These are phyloP conservation scores for Medicago arabica DNA, from an alignment of 306 rosid species.

Conservation along the genomic window DNA sequence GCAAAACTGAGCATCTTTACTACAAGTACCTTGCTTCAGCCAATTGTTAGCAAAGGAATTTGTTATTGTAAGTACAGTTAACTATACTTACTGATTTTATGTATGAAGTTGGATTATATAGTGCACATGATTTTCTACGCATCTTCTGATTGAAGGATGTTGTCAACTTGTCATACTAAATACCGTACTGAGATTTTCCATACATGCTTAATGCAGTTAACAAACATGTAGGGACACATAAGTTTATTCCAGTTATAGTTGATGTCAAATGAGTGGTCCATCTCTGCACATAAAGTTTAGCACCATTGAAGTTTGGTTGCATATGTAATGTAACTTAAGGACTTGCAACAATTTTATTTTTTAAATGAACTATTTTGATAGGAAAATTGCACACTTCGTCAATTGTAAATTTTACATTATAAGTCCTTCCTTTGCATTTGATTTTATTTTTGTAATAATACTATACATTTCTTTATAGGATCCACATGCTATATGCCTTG, in stretches of 20 bases:
- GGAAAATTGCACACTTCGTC: conserved; percentile 41
- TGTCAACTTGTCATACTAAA: background rate
- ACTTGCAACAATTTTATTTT: conserved; percentile 6
- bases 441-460: conserved; percentile 16
- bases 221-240: conserved; percentile 10
- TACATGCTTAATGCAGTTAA: conserved; percentile 11
- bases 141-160: conserved; percentile 6
- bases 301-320: background rate
- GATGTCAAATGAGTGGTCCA: conserved; percentile 25
- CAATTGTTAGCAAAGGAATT: background rate
- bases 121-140: conserved; percentile 2
- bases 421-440: conserved; percentile 16
- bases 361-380: background rate
- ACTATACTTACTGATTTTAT: background rate
- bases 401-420: conserved; percentile 23
- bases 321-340: background rate
- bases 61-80: conserved; percentile 7
- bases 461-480: background rate
- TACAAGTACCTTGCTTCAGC: conserved; percentile 14
- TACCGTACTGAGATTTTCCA: background rate
- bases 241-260: conserved; percentile 15
- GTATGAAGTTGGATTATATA: background rate
- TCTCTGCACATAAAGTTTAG: background rate
- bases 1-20: background rate
- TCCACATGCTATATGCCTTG: conserved; percentile 30